phyloP scores from a whole-genome alignment of 768 basidiomycete species.

The Lentinula boryana region DNA sequence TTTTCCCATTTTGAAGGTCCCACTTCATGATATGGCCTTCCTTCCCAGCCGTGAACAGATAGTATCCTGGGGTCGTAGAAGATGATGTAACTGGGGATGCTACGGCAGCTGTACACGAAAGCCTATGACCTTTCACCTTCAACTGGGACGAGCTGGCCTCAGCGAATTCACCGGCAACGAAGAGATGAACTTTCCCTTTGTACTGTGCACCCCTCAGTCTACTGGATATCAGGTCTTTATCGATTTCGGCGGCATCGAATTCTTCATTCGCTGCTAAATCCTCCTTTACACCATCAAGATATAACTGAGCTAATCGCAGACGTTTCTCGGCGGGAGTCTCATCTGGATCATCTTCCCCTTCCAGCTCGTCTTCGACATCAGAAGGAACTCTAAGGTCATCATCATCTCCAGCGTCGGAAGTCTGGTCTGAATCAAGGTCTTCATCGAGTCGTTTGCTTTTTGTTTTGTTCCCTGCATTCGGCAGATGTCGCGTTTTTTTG shows the following conservation, averaged over 20 bases:
- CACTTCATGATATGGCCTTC: conserved; percentile 88
- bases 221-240: conserved; percentile 86
- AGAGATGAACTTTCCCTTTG: conserved; percentile 81
- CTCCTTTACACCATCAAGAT: conserved; percentile 80
- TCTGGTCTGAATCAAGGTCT: conserved; percentile 61
- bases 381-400: conserved; percentile 54
- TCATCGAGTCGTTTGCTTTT: conserved; percentile 35
- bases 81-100: conserved; percentile 41
- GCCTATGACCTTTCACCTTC: conserved; percentile 66
- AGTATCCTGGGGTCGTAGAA: conserved; percentile 40
- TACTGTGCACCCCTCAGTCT: conserved; percentile 86
- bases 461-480: conserved; percentile 11
- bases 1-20: conserved; percentile 64
- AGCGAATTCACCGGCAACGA: conserved; percentile 65
- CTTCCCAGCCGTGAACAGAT: conserved; percentile 87
- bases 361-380: conserved; percentile 31
- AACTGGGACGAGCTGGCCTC: conserved; percentile 41
- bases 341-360: conserved; percentile 78
- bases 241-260: conserved; percentile 93
- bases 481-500: conserved; percentile 16
- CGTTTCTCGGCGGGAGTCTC: conserved; percentile 95
- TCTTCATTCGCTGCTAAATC: conserved; percentile 58
- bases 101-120: conserved; percentile 78
- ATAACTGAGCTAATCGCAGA: conserved; percentile 83
- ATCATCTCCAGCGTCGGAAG: conserved; percentile 57